Evolutionary conservation across 106 monocot species (phyloP), one percentile per base, ranked within the genome.

Genomic region (Phalaenopsis aphrodite): DNA sequence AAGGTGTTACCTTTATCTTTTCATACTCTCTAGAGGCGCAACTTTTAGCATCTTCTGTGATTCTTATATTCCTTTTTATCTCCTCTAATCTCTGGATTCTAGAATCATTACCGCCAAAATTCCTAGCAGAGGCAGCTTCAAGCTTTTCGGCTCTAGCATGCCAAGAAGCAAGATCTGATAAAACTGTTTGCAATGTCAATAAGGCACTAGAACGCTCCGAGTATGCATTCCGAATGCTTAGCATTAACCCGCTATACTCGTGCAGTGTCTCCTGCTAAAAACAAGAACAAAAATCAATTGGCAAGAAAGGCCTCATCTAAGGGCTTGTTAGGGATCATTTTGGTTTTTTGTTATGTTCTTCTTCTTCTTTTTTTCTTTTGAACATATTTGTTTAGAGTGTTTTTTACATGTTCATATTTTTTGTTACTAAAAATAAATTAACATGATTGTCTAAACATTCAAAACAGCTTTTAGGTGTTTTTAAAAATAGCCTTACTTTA

Each of bases 171-270:
- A 96, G 47, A 81, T 96, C 96, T 75, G 96, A 94, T 80, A 90
- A 24, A 46, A 94, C 88, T 55, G 91, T 93, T 84, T 96, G 96
- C 42, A 96, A 91, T 56, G 93, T 94, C 86, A 93, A 86, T 43
- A 94, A 74, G 24, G 93, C 90, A 90, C 84, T 86, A 14, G 96
- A 87, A 39, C 96, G 86, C 66, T 96, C 96, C 55, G 92, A 81
- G 83, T 91, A 96, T 64, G 96, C 96, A 83, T 75, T 83, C 30
- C 84, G 85, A 55, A 96, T 93, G 42, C 91, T 80, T 17, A 96
- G 49, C 93, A 96, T 96, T 42, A 88, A 49, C 74, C 93, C 93
- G 65, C 92, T 84, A 80, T 94, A 89, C 75, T 96, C 96, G 69
- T 94, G 96, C 47, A 96, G 78, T 78, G 86, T 88, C 75, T 96